Conservation (phyloP, 352 stramenopile genomes). For the Thalassiosira gravida region DNA sequence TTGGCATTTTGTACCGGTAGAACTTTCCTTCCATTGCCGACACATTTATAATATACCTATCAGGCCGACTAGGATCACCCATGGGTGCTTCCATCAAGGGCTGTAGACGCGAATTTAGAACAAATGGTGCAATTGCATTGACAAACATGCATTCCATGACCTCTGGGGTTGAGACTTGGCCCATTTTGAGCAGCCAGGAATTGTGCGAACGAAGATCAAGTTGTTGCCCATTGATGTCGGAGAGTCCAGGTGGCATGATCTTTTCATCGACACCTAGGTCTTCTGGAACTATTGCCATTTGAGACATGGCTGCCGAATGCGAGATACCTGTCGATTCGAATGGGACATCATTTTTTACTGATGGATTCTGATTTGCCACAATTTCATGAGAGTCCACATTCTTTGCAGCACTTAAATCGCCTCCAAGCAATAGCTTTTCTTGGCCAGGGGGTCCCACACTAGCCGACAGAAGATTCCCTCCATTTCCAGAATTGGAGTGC, state of each 20-base stretch:
- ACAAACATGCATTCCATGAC: slow-evolving; percentile 96
- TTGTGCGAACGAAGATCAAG: slow-evolving; percentile 93
- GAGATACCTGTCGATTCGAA: slow-evolving; percentile 82
- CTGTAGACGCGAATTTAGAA: slow-evolving; percentile 93
- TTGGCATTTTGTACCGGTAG: slow-evolving; percentile 95
- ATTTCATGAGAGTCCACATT: slow-evolving; percentile 22
- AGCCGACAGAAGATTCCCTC: slow-evolving; percentile 22
- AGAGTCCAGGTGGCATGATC: slow-evolving; percentile 80
- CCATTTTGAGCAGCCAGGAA: slow-evolving; percentile 94
- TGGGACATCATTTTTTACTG: slow-evolving; percentile 33
- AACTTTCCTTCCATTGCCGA: slow-evolving; percentile 98
- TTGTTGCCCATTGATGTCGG: slow-evolving; percentile 95
- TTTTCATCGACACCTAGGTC: slow-evolving; percentile 85
- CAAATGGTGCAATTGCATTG: slow-evolving; percentile 96
- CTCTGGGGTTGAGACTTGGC: slow-evolving; percentile 90
- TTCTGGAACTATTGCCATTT: slow-evolving; percentile 89
- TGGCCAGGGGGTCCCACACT: not conserved
- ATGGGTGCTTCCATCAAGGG: slow-evolving; percentile 86
- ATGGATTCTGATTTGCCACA: slow-evolving; percentile 22
- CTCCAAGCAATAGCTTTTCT: slow-evolving; percentile 22
- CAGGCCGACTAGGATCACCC: slow-evolving; percentile 53
- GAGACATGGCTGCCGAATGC: slow-evolving; percentile 89
- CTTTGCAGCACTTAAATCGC: not conserved
- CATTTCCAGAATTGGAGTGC: slow-evolving; percentile 34
- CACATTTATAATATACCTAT: slow-evolving; percentile 94